These are phyloP conservation scores for Grosmannia clavigera DNA, from an alignment of 2,329 filamentous ascomycete species.

Conservation along the genomic window DNA sequence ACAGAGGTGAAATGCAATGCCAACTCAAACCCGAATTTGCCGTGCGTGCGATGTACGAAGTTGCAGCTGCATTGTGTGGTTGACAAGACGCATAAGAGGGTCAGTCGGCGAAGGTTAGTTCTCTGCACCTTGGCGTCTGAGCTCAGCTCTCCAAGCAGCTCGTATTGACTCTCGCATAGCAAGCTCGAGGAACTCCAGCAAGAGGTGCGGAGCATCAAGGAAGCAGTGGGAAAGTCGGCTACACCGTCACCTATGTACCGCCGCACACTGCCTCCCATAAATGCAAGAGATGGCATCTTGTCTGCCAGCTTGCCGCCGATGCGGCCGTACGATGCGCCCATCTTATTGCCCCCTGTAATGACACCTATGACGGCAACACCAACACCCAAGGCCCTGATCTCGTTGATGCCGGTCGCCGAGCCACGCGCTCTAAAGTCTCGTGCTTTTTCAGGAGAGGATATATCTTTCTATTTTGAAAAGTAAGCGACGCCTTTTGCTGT, in stretches of 20 bases:
- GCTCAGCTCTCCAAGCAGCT: background rate
- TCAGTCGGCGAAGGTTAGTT: constrained; percentile 12
- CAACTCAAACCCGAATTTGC: constrained; percentile 8
- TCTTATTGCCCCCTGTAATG: constrained; percentile 10
- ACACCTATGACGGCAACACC: constrained; percentile 11
- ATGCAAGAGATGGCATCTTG: constrained; percentile 11
- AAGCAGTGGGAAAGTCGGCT: constrained; percentile 28
- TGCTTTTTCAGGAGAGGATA: constrained; percentile 37
- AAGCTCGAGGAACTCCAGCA: constrained; percentile 43
- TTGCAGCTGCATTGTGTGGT: constrained; percentile 13
- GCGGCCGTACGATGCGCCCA: constrained; percentile 11
- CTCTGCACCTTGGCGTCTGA: background rate
- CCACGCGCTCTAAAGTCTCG: constrained; percentile 33
- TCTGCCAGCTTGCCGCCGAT: constrained; percentile 10
- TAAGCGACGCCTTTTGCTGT: constrained; percentile 14
- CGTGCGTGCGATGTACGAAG: constrained; percentile 13
- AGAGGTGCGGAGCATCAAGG: constrained; percentile 42
- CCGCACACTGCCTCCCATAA: constrained; percentile 12
- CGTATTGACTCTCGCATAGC: constrained; percentile 20
- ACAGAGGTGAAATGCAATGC: constrained; percentile 15
- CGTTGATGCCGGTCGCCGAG: constrained; percentile 13
- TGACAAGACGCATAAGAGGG: constrained; percentile 13
- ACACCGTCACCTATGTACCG: constrained; percentile 9
- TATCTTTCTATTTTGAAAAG: constrained; percentile 44
- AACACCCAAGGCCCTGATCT: constrained; percentile 9